phyloP scores from a whole-genome alignment of 2,329 filamentous ascomycete species.

The Grosmannia huntii region DNA sequence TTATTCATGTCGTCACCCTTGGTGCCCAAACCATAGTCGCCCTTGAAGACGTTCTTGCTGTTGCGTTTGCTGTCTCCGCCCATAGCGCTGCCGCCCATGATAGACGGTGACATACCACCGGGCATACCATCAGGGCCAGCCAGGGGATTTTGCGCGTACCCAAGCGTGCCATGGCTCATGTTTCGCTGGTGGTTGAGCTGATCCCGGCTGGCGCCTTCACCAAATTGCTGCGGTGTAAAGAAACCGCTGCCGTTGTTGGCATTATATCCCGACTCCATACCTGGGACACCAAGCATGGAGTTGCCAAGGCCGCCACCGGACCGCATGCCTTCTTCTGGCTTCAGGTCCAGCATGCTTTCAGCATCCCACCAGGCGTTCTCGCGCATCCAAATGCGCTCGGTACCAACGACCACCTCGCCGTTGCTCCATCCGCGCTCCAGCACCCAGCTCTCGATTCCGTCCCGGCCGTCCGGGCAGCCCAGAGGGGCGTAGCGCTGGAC shows the following conservation, averaged over 20 bases:
- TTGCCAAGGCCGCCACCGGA: slow-evolving; percentile 16
- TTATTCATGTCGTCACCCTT: slow-evolving; percentile 74
- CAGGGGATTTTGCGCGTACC: slow-evolving; percentile 13
- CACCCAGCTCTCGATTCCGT: slow-evolving; percentile 89
- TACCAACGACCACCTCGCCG: slow-evolving; percentile 83
- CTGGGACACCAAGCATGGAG: slow-evolving; percentile 22
- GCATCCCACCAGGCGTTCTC: slow-evolving; percentile 96
- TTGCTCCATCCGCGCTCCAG: slow-evolving; percentile 97
- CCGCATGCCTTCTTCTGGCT: slow-evolving; percentile 36
- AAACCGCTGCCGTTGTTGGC: slow-evolving; percentile 52
- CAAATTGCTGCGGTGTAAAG: slow-evolving; percentile 47
- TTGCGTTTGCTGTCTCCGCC: slow-evolving; percentile 30
- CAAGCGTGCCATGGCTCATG: slow-evolving; percentile 36
- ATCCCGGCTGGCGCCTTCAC: slow-evolving; percentile 53
- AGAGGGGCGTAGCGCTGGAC: slow-evolving; percentile 67
- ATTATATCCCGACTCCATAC: slow-evolving; percentile 63
- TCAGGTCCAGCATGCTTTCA: slow-evolving; percentile 87
- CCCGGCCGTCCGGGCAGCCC: slow-evolving; percentile 78
- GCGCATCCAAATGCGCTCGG: slow-evolving; percentile 89
- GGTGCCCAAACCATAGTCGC: slow-evolving; percentile 78
- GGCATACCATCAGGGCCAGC: slow-evolving; percentile 27
- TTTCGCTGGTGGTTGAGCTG: slow-evolving; percentile 53
- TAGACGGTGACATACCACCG: slow-evolving; percentile 36
- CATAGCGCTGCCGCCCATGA: slow-evolving; percentile 12
- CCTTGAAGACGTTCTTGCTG: slow-evolving; percentile 45